A percentile compares a stretch with the other conserved stretches of the same genome.
phyloP scores from a whole-genome alignment of 106 monocot species.

The Apostasia shenzhenica region DNA sequence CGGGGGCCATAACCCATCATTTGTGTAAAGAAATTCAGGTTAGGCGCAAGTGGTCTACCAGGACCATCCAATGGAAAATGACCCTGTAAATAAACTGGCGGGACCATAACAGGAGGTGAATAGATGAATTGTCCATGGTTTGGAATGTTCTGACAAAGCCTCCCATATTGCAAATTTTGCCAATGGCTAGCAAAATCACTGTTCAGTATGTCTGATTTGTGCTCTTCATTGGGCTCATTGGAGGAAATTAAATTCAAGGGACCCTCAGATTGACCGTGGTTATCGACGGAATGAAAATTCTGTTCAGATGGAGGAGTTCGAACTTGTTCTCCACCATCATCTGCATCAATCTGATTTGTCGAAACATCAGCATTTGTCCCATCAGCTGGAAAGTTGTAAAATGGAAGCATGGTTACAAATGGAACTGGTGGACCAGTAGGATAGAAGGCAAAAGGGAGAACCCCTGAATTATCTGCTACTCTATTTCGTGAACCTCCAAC shows the following conservation, averaged over 20 bases:
- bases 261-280: slow-evolving; percentile 23
- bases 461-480: slow-evolving; percentile 31
- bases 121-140: slow-evolving; percentile 24
- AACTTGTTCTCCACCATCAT: slow-evolving; percentile 23
- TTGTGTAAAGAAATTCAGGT: slow-evolving; percentile 39
- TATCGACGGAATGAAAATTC: slow-evolving; percentile 27
- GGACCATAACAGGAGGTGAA: slow-evolving; percentile 28
- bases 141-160: slow-evolving; percentile 49
- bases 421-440: slow-evolving; percentile 71
- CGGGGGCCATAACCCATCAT: slow-evolving; percentile 38
- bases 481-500: slow-evolving; percentile 38
- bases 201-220: slow-evolving; percentile 62
- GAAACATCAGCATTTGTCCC: slow-evolving; percentile 30
- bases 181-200: slow-evolving; percentile 64
- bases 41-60: slow-evolving; percentile 45
- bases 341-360: slow-evolving; percentile 27
- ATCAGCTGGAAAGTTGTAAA: slow-evolving; percentile 29
- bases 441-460: slow-evolving; percentile 44
- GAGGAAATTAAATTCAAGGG: slow-evolving; percentile 17
- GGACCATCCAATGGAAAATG: slow-evolving; percentile 53
- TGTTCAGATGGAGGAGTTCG: slow-evolving; percentile 10
- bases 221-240: slow-evolving; percentile 25
- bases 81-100: slow-evolving; percentile 45
- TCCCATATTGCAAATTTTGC: slow-evolving; percentile 62
- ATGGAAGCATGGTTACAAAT: slow-evolving; percentile 33